Base-by-base conservation (phyloP, 441 rosid species). In the Eutrema salsugineum region DNA sequence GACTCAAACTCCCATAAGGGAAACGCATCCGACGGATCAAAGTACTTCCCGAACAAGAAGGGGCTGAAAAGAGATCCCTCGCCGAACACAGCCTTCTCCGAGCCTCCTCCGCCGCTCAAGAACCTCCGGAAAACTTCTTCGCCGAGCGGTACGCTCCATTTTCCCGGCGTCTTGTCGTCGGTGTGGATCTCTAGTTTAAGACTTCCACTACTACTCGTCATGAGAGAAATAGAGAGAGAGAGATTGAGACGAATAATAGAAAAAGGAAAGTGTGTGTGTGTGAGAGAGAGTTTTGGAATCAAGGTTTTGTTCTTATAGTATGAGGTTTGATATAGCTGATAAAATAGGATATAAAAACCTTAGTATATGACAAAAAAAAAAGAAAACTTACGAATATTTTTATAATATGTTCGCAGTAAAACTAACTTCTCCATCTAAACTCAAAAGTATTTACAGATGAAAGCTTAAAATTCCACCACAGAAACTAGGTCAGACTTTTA, bases 11-110 rank as follows among this genome's bases (percentile, higher is more conserved):
- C 99, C 99, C 99, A 91, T 7, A 94, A 70, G 0, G 97, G 95
- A 83, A 94, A 94, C 2, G 98, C 98, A 76, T 94, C 97, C 3
- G 86, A 91, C 0, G 98, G 97, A 85, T 94, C 98, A 40, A 94
- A 94, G 78, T 78, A 94, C 63, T 94, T 91, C 3, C 96, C 90
- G 30, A 91, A 94, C 83, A 91, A 75, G 60, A 87, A 79, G 3
- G 98, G 97, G 78, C 97, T 91, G 55, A 86, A 90, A 17, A 90
- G 69, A 20, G 97, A 91, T 35, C 95, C 97, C 17, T 94, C 97
- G 2, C 95, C 93, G 54, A 87, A 90, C 61, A 86, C 87, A 83
- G 83, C 85, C 11, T 79, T 83, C 49, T 70, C 80, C 71, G 79
- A 70, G 15, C 67, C 27, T 20, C 83, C 82, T 73, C 64, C 83